Percentiles rank a stretch among this genome's conserved stretches.
phyloP scores from a whole-genome alignment of 2,329 filamentous ascomycete species.

The Fusarium longipes region DNA sequence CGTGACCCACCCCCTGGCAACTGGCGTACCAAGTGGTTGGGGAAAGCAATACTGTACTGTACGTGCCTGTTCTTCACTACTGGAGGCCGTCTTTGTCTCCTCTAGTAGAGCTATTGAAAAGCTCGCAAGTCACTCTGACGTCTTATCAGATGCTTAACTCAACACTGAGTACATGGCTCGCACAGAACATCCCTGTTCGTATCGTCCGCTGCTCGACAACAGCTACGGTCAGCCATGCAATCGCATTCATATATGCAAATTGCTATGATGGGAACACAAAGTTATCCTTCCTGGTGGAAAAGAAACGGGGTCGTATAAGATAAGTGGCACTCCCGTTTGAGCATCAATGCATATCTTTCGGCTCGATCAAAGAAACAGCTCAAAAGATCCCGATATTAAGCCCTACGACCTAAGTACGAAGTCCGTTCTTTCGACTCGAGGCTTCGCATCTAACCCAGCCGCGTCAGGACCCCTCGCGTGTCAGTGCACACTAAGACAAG shows the following conservation, averaged over 20 bases:
- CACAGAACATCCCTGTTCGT: conserved; percentile 33
- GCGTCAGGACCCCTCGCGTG: conserved; percentile 22
- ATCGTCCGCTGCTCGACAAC: conserved; percentile 29
- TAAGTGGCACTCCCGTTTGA: conserved; percentile 32
- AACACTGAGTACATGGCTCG: conserved; percentile 30
- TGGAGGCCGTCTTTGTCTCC: conserved; percentile 34
- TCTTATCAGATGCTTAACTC: conserved; percentile 16
- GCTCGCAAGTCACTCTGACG: conserved; percentile 33
- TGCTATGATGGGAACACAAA: conserved; percentile 31
- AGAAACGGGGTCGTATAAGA: conserved; percentile 40
- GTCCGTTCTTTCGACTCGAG: neutral
- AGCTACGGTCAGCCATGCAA: conserved; percentile 26
- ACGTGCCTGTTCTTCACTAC: neutral
- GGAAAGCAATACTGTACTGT: conserved; percentile 14
- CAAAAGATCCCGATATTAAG: neutral
- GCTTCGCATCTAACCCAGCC: neutral
- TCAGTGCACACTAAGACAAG: conserved; percentile 28
- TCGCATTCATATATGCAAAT: conserved; percentile 24
- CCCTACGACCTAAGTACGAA: neutral
- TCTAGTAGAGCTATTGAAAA: conserved; percentile 27
- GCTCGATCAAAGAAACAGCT: conserved; percentile 1
- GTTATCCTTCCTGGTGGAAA: conserved; percentile 7
- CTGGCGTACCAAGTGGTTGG: conserved; percentile 33
- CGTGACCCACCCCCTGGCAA: conserved; percentile 30
- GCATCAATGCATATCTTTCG: neutral